phyloP scores from a whole-genome alignment of 2,329 filamentous ascomycete genomes.

The Exophiala xenobiotica region DNA sequence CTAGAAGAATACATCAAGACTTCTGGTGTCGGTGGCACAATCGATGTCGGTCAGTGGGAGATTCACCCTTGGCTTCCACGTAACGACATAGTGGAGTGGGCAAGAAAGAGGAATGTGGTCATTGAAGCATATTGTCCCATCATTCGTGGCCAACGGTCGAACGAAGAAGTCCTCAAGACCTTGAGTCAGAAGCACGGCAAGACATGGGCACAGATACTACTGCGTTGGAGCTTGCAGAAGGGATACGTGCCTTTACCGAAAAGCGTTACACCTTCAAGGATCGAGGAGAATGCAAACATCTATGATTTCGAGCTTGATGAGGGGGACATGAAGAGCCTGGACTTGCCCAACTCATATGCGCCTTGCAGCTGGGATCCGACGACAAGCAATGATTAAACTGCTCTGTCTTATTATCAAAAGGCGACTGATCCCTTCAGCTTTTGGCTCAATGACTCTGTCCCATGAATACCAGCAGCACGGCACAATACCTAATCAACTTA shows the following conservation, averaged over 20 bases:
- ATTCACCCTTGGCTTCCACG: slow-evolving; percentile 84
- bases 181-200: slow-evolving; percentile 59
- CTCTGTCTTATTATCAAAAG: background rate
- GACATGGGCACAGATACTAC: slow-evolving; percentile 57
- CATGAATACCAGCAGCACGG: slow-evolving; percentile 17
- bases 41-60: slow-evolving; percentile 86
- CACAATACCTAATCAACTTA: slow-evolving; percentile 15
- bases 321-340: slow-evolving; percentile 59
- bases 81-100: slow-evolving; percentile 78
- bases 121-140: slow-evolving; percentile 57
- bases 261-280: slow-evolving; percentile 59
- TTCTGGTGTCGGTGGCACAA: slow-evolving; percentile 64
- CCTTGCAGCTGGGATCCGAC: slow-evolving; percentile 60
- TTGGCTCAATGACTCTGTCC: slow-evolving; percentile 4
- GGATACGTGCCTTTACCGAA: slow-evolving; percentile 64
- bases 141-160: slow-evolving; percentile 46
- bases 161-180: slow-evolving; percentile 54
- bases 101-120: slow-evolving; percentile 60
- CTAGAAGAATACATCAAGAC: slow-evolving; percentile 57
- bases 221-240: slow-evolving; percentile 64
- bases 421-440: background rate
- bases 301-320: slow-evolving; percentile 60
- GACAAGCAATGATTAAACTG: slow-evolving; percentile 23
- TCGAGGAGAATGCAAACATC: slow-evolving; percentile 59
- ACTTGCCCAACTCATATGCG: slow-evolving; percentile 54